Base-by-base conservation (phyloP, 257 asterid genomes). In the Primulina tabacum region DNA sequence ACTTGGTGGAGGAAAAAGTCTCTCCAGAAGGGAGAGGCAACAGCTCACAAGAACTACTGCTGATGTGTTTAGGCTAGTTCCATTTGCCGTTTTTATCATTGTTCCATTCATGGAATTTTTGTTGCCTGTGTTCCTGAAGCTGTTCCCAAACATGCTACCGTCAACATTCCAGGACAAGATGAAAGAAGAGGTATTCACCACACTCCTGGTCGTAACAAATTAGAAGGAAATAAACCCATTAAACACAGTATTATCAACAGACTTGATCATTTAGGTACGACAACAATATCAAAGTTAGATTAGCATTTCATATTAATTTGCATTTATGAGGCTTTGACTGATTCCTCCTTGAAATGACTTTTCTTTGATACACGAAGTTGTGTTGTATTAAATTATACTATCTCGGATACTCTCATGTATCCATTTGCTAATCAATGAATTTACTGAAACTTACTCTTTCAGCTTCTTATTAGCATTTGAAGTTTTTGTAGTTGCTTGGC, bases 91-190 rank as follows among this genome's bases (percentile, higher is more conserved):
- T 78, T 92, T 92, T 77, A 79, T 92, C 72, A 34, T 92, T 26
- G 95, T 92, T 53, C 98, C 98, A 11, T 89, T 92, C 79, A 89
- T 92, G 98, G 96, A 92, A 61, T 89, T 92, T 72, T 80, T 92
- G 85, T 82, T 92, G 62, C 98, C 98, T 68, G 92, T 89, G 34
- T 82, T 82, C 77, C 76, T 92, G 76, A 92, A 92, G 85, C 85
- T 92, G 67, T 92, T 92, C 71, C 98, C 98, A 2, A 89, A 89
- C 81, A 87, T 92, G 96, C 77, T 92, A 50, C 98, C 98, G 33
- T 92, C 98, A 26, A 89, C 96, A 55, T 92, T 92, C 82, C 95
- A 92, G 81, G 96, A 92, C 85, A 92, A 92, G 88, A 86, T 89
- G 98, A 89, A 92, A 78, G 98, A 89, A 81, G 82, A 92, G 96